A percentile compares a stretch with the other conserved stretches of the same genome.
Conservation (phyloP, 352 stramenopile genomes). For the Phytophthora tubulina region DNA sequence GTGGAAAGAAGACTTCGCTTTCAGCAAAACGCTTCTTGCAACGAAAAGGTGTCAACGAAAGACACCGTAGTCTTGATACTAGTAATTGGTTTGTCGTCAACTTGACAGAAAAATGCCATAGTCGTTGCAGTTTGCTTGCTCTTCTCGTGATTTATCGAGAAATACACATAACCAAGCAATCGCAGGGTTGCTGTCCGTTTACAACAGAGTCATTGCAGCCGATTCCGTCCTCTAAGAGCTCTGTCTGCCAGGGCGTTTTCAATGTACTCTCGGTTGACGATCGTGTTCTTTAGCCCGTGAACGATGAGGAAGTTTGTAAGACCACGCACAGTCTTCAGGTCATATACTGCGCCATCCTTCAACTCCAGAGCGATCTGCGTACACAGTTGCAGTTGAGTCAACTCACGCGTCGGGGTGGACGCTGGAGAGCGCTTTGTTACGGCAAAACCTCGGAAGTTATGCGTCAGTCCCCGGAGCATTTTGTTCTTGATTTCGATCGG, state of each 20-base stretch:
- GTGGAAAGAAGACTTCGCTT: too few species aligned
- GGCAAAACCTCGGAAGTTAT: conserved; percentile 28
- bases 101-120: too few species aligned
- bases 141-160: too few species aligned
- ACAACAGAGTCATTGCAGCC: too few species aligned
- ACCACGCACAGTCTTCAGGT: conserved; percentile 13
- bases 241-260: conserved; percentile 33
- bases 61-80: too few species aligned
- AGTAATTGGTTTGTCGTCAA: too few species aligned
- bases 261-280: conserved; percentile 33
- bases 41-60: too few species aligned
- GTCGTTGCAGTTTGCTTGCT: too few species aligned
- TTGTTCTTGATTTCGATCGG: conserved; percentile 37
- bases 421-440: conserved; percentile 28
- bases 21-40: too few species aligned
- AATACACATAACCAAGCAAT: too few species aligned
- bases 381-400: conserved; percentile 34
- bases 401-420: conserved; percentile 12
- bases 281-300: conserved; percentile 27
- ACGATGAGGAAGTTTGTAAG: conserved; percentile 38
- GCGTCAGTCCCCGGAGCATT: conserved; percentile 31
- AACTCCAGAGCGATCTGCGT: conserved; percentile 25
- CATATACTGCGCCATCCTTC: conserved; percentile 11
- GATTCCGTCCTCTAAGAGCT: conserved; percentile 5
- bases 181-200: too few species aligned